Base-by-base conservation (phyloP, 2,329 filamentous ascomycete species). In the Talaromyces islandicus region DNA sequence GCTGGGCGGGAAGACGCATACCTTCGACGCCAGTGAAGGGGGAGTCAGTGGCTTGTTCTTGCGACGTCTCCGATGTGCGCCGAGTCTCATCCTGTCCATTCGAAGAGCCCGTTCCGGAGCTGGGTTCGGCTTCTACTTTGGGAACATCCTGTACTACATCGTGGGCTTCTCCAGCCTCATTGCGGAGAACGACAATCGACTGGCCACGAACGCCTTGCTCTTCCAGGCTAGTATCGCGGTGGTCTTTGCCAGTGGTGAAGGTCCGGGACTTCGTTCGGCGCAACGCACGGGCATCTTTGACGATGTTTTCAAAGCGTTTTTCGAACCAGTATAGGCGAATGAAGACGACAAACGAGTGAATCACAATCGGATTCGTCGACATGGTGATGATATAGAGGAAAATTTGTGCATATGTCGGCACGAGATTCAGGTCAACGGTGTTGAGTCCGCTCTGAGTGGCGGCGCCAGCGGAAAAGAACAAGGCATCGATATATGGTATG, bases 311-410 rank as follows among this genome's bases (percentile, higher is more conserved):
- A 71, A 99, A 97, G 7, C 92, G 86, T 75, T 95, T 96, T 75
- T 99, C 92, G 71, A 99, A 99, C 93, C 93, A 99, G 76, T 96
- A 97, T 1, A 99, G 80, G 27, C 94, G 89, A 14, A 97, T 82
- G 67, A 96, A 93, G 7, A 99, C 94, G 51, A 99, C 91, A 51
- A 85, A 89, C 1, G 89, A 85, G 70, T 96, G 87, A 67, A 96
- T 88, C 53, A 89, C 87, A 63, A 96, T 94, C 0, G 92, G 92
- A 56, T 91, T 96, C 27, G 88, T 86, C 12, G 91, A 67, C 80
- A 91, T 87, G 4, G 88, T 80, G 46, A 90, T 80, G 7, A 92
- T 68, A 67, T 88, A 92, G 27, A 95, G 77, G 56, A 89, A 81
- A 48, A 90, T 73, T 75, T 94, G 89, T 71, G 91, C 88, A 63